Evolutionary conservation across 78 protist species (phyloP), one percentile per base, ranked within the genome.

Genomic region (Dictyostelium intermedium): DNA sequence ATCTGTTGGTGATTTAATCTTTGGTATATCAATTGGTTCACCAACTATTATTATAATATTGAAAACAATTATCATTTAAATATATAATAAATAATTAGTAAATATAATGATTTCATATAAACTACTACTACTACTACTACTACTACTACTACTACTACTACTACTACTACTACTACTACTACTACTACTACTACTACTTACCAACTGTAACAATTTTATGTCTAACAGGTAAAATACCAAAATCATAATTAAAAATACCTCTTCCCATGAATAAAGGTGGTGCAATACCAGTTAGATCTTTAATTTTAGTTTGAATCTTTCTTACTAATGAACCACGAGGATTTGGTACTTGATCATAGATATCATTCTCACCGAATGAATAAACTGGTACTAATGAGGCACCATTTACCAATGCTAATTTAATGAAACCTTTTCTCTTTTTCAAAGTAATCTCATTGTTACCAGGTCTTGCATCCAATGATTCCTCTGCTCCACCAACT

Each of bases 401-500:
- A 37, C 95, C 96, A 37, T 92, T 73, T 13, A 47, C 60, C 23
- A 92, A 72, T 47, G 96, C 96, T 30, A 92, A 80, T 73, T 78
- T 92, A 9, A 92, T 72, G 32, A 92, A 92, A 27, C 96, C 96
- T 73, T 92, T 92, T 74, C 96, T 63, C 25, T 84, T 92, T 35
- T 86, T 85, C 23, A 92, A 73, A 14, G 82, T 60, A 5, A 92
- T 20, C 39, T 84, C 91, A 56, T 92, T 92, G 14, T 50, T 5
- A 5, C 96, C 87, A 5, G 96, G 93, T 23, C 86, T 84, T 5
- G 96, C 96, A 61, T 92, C 96, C 11, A 92, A 30, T 16, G 96
- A 85, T 73, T 92, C 96, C n/a, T 78, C 96, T 37, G 96, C 96
- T 5, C 96, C 96, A 4, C 96, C 96, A 56, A 92, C 78, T 3